Evolutionary conservation across 169 alveolate species (phyloP).

Genomic region (Plasmodium coatneyi): DNA sequence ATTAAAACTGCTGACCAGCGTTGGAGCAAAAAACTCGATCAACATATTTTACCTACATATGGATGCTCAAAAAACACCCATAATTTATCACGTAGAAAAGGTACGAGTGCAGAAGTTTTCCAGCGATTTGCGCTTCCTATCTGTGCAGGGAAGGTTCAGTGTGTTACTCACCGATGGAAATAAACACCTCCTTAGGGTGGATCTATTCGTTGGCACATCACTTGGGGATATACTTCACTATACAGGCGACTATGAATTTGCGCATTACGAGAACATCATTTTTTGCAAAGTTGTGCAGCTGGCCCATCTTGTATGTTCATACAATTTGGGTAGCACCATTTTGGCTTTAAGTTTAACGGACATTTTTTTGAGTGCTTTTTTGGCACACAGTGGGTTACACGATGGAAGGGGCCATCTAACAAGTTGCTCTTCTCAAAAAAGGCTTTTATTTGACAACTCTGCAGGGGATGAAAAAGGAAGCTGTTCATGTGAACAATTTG

Average conservation of each 20-base stretch:
- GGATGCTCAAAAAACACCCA: conserved; percentile 14
- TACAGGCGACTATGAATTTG: conserved; percentile 30
- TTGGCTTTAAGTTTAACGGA: background rate
- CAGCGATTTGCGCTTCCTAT: conserved; percentile 42
- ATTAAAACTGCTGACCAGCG: conserved; percentile 31
- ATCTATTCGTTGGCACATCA: conserved; percentile 58
- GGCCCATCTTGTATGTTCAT: conserved; percentile 11
- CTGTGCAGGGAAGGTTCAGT: conserved; percentile 40
- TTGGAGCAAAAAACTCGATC: conserved; percentile 68
- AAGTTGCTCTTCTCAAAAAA: background rate
- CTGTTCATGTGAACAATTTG: background rate
- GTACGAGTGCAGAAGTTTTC: conserved; percentile 39
- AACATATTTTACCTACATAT: conserved; percentile 30
- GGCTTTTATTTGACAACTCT: background rate
- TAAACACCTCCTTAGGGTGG: background rate
- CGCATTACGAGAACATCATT: conserved; percentile 22
- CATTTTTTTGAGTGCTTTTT: background rate
- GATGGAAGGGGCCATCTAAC: background rate
- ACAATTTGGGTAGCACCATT: conserved; percentile 41
- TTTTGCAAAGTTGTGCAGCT: conserved; percentile 22
- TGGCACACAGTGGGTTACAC: background rate
- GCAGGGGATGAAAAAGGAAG: background rate
- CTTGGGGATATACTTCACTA: conserved; percentile 60
- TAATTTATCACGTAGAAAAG: conserved; percentile 68
- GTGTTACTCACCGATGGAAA: background rate